Conservation (phyloP, 2,329 filamentous ascomycete species). For the Xenosphaeropsis pyriputrescens region DNA sequence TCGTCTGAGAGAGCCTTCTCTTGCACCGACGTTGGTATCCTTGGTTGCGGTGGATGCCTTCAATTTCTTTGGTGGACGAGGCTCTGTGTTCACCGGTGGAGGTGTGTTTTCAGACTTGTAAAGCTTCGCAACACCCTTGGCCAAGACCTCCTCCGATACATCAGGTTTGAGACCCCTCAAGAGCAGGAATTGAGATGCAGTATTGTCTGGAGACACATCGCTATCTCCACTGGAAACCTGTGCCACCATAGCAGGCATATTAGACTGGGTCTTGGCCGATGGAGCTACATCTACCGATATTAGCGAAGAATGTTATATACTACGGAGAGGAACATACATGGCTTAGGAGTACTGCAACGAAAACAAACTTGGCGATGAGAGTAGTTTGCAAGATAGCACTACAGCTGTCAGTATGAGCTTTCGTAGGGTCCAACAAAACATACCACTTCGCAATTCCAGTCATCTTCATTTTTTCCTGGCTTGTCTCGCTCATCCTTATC, state of each 20-base stretch:
- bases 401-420: constrained; percentile 4
- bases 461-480: constrained; percentile 30
- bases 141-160: constrained; percentile 58
- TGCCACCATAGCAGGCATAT: constrained; percentile 22
- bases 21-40: constrained; percentile 42
- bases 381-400: constrained; percentile 43
- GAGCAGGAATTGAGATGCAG: constrained; percentile 56
- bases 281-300: constrained; percentile 16
- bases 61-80: constrained; percentile 18
- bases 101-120: constrained; percentile 38
- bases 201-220: constrained; percentile 33
- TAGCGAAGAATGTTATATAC: constrained; percentile 11
- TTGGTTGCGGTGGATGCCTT: constrained; percentile 38
- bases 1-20: constrained; percentile 58
- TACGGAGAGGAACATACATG: constrained; percentile 24
- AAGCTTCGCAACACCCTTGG: constrained; percentile 58
- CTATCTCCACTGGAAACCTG: constrained; percentile 36
- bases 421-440: constrained; percentile 4
- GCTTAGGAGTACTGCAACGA: constrained; percentile 37
- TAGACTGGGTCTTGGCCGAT: constrained; percentile 19
- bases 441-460: constrained; percentile 41
- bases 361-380: constrained; percentile 39
- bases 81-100: constrained; percentile 20
- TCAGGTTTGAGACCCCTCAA: constrained; percentile 57
- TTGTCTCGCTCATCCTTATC: constrained; percentile 32